Base-by-base conservation (phyloP, 306 rosid genomes). In the Coriaria nepalensis region DNA sequence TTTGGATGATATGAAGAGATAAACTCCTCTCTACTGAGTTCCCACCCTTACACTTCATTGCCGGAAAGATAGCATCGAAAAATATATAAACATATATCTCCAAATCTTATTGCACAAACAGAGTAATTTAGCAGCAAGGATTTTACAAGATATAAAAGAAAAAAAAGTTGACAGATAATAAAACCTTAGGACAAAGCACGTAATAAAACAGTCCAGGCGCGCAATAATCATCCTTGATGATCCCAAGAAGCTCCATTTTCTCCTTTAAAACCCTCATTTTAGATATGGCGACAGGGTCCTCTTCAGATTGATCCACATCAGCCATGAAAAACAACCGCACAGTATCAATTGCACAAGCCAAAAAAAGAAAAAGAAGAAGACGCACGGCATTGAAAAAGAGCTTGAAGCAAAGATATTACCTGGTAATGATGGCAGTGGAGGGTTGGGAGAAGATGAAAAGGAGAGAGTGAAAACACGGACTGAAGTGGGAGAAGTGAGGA, bases 21-120 rank as follows among this genome's bases (percentile, higher is more conserved):
- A 88, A 78, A 66, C 93, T 88, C 74, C 86, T 83, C 80, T 81
- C 82, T 79, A 66, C 48, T 45, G 69, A 68, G 10, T 40, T 52
- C 52, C 96, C 96, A 46, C 96, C 93, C 51, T 76, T 73, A 76
- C 96, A 88, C 96, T 88, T 61, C 37, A 35, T 53, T 33, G 45
- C 34, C 8, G 35, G 37, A 62, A 59, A 44, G 59, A 0, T 8
- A 37, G 12, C 10, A 8, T 35, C 6, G 13, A 55, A 58, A 57
- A 56, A 12, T 20, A 55, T 9, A 56, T 13, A 56, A 52, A 63
- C 57, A 34, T 44, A 40, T 12, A 36, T 13, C 10, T 4, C 39
- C 3, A 53, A 4, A 11, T 13, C 47, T 43, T n/a, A 38, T 20
- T 20, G 29, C 29, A 12, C 47, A 50, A 50, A 36, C 20, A 45